A percentile compares a stretch with the other conserved stretches of the same genome.
Conservation (phyloP, 768 basidiomycete species). For the Psilocybe cubensis region DNA sequence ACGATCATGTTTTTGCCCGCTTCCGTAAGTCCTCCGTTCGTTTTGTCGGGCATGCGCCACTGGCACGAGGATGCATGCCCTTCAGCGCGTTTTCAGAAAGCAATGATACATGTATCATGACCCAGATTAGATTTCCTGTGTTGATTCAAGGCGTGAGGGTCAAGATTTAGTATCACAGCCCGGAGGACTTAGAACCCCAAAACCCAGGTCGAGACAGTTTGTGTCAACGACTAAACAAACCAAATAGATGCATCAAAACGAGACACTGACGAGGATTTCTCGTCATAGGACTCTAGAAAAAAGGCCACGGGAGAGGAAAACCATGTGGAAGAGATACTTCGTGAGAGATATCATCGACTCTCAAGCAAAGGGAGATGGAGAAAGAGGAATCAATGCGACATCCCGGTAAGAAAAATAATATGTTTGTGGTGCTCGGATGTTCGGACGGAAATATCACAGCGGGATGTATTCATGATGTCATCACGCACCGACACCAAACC, state of each 20-base stretch:
- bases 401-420: not conserved
- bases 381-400: not conserved
- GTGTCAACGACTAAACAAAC: too few species aligned
- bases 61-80: conserved; percentile 8
- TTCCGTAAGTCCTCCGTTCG: not conserved
- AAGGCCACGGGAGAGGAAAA: not conserved
- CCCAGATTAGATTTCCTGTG: not conserved
- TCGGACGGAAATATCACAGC: not conserved
- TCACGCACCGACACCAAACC: conserved; percentile 9
- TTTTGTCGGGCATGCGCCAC: conserved; percentile 18
- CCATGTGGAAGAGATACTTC: not conserved
- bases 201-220: too few species aligned
- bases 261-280: not conserved
- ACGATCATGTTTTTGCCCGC: not conserved
- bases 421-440: not conserved
- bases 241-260: not conserved
- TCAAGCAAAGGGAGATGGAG: too few species aligned
- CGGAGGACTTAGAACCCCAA: too few species aligned
- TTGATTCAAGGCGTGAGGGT: not conserved
- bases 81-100: not conserved
- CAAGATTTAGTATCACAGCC: too few species aligned
- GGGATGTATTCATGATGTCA: not conserved
- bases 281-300: not conserved
- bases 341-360: not conserved
- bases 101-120: conserved; percentile 11